Conservation (phyloP, 129 eudicot genomes). For the Lactuca saligna region DNA sequence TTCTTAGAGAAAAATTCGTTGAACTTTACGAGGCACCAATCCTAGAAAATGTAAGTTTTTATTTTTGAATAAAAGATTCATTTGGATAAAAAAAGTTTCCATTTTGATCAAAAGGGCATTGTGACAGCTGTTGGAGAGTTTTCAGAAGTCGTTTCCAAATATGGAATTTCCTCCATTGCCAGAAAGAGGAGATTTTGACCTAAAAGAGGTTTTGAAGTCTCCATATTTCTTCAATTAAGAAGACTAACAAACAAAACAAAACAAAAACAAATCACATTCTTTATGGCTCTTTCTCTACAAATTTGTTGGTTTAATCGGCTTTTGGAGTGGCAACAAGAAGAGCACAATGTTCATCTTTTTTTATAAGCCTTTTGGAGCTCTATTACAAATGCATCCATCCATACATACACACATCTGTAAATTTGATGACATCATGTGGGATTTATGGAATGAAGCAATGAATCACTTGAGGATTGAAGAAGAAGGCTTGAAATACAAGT, state of each 20-base stretch:
- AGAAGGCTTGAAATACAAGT: not conserved
- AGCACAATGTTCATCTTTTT: not conserved
- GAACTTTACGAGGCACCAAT: constrained; percentile 93
- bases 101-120: no score
- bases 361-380: not conserved
- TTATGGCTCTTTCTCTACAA: constrained; percentile 20
- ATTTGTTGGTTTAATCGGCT: constrained; percentile 23
- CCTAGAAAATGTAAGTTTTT: constrained; percentile 73
- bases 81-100: no score
- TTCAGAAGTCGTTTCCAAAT: constrained; percentile 67
- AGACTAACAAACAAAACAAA: constrained; percentile 2
- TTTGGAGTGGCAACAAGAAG: not conserved
- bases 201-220: constrained; percentile 80
- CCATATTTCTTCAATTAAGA: constrained; percentile 88
- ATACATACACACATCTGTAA: constrained; percentile 30
- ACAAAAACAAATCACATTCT: constrained; percentile 10
- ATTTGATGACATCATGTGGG: constrained; percentile 31
- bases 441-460: constrained; percentile 6
- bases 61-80: no score
- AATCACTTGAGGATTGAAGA: not conserved
- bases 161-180: constrained; percentile 88
- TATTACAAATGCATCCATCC: not conserved
- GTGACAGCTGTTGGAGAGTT: constrained; percentile 70
- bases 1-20: constrained; percentile 90
- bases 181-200: constrained; percentile 93